A percentile compares a stretch with the other conserved stretches of the same genome.
Evolutionary conservation across 345 rosid genomes (phyloP).

Genomic region (Limnanthes douglasii): DNA sequence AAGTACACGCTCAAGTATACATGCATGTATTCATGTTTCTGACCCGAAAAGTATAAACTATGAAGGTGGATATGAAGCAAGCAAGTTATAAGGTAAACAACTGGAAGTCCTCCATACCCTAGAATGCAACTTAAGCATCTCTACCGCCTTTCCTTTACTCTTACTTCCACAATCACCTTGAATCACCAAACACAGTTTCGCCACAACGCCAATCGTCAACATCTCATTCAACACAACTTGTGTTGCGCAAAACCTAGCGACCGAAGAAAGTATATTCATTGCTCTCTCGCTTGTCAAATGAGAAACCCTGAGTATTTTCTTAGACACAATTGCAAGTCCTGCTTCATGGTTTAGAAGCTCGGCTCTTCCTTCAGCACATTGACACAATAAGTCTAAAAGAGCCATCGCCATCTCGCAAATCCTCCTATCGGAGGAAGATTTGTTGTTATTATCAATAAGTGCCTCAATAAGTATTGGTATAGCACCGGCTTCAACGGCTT

Average conservation of each 20-base stretch:
- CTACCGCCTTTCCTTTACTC: slow-evolving; percentile 43
- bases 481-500: slow-evolving; percentile 45
- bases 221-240: slow-evolving; percentile 38
- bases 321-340: slow-evolving; percentile 56
- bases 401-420: slow-evolving; percentile 30
- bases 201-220: slow-evolving; percentile 57
- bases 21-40: too few species aligned
- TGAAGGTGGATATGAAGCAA: slow-evolving; percentile 31
- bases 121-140: slow-evolving; percentile 53
- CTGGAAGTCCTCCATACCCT: slow-evolving; percentile 51
- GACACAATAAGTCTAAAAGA: slow-evolving; percentile 41
- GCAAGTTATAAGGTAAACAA: slow-evolving; percentile 26
- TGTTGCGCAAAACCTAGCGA: slow-evolving; percentile 49
- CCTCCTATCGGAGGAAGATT: slow-evolving; percentile 31
- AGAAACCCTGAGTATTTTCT: slow-evolving; percentile 73
- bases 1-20: too few species aligned
- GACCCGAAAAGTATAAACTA: too few species aligned
- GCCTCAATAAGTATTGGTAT: slow-evolving; percentile 36
- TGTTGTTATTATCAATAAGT: slow-evolving; percentile 39
- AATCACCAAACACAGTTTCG: slow-evolving; percentile 50
- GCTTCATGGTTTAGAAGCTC: slow-evolving; percentile 47
- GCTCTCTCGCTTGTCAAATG: slow-evolving; percentile 44
- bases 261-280: slow-evolving; percentile 38
- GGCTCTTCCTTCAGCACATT: slow-evolving; percentile 71
- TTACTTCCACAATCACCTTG: slow-evolving; percentile 32